Percentiles rank a stretch among this genome's conserved stretches.
Conservation (phyloP, 805 yeast genomes). For the Saturnispora besseyi region DNA sequence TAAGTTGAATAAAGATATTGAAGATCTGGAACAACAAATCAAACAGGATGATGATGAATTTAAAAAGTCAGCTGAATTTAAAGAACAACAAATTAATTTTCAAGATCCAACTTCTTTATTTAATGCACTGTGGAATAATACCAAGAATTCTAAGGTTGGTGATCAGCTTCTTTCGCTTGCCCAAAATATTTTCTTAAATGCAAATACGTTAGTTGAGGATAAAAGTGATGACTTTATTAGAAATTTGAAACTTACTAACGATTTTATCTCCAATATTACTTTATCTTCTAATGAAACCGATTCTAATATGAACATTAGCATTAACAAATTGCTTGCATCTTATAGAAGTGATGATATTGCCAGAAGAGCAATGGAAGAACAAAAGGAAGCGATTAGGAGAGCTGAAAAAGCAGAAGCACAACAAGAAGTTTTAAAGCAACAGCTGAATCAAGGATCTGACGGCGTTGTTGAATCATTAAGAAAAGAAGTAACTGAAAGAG, state of each 20-base stretch:
- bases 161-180: conserved; percentile 51
- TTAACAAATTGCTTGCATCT: conserved; percentile 60
- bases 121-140: conserved; percentile 45
- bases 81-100: conserved; percentile 43
- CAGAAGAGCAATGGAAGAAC: conserved; percentile 48
- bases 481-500: conserved; percentile 56
- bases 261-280: conserved; percentile 45
- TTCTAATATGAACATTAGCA: conserved; percentile 66
- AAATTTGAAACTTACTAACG: conserved; percentile 48
- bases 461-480: conserved; percentile 55
- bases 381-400: conserved; percentile 31
- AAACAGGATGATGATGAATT: conserved; percentile 35
- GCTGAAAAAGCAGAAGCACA: conserved; percentile 39
- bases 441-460: conserved; percentile 55
- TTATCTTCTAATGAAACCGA: conserved; percentile 47
- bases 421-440: conserved; percentile 23
- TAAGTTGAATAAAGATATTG: conserved; percentile 35
- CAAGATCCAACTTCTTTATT: conserved; percentile 67
- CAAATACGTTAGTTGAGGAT: conserved; percentile 26
- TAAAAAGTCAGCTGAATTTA: conserved; percentile 30
- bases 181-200: conserved; percentile 52
- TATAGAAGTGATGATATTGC: conserved; percentile 84
- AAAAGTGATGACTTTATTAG: conserved; percentile 36
- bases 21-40: conserved; percentile 32
- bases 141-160: conserved; percentile 51